Conservation (phyloP, 345 rosid species). For the Durio zibethinus region DNA sequence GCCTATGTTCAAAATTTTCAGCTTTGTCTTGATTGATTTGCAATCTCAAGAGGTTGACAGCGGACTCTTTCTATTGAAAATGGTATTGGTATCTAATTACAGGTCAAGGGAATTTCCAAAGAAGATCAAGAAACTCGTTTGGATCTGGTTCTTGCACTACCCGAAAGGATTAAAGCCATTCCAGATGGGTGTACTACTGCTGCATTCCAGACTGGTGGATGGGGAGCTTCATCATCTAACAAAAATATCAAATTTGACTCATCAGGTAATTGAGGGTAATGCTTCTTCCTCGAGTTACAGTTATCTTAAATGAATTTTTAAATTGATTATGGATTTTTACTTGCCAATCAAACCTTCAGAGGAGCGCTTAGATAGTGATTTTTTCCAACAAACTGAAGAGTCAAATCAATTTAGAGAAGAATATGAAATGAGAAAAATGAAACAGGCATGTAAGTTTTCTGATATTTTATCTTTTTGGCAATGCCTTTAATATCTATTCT, state of each 20-base stretch:
- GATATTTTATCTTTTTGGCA: slow-evolving; percentile 4
- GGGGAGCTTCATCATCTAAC: slow-evolving; percentile 56
- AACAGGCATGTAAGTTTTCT: slow-evolving; percentile 64
- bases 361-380: slow-evolving; percentile 44
- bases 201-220: slow-evolving; percentile 45
- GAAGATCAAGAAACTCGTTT: slow-evolving; percentile 54
- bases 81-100: slow-evolving; percentile 5
- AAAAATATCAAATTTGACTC: slow-evolving; percentile 65
- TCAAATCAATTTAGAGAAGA: slow-evolving; percentile 65
- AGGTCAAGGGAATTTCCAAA: slow-evolving; percentile 76
- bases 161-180: slow-evolving; percentile 64
- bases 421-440: slow-evolving; percentile 68
- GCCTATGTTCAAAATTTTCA: not conserved
- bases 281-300: not conserved
- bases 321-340: slow-evolving; percentile 4
- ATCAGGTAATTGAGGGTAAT: slow-evolving; percentile 38
- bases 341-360: slow-evolving; percentile 29
- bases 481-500: not conserved
- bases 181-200: slow-evolving; percentile 51
- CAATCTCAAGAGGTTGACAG: not conserved
- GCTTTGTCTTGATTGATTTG: slow-evolving; percentile 11
- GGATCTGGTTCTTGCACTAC: slow-evolving; percentile 56
- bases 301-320: slow-evolving; percentile 8
- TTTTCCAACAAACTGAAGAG: slow-evolving; percentile 65
- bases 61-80: slow-evolving; percentile 7